phyloP scores from a whole-genome alignment of 805 yeast genomes.

The Cyberlindnera meyerae region DNA sequence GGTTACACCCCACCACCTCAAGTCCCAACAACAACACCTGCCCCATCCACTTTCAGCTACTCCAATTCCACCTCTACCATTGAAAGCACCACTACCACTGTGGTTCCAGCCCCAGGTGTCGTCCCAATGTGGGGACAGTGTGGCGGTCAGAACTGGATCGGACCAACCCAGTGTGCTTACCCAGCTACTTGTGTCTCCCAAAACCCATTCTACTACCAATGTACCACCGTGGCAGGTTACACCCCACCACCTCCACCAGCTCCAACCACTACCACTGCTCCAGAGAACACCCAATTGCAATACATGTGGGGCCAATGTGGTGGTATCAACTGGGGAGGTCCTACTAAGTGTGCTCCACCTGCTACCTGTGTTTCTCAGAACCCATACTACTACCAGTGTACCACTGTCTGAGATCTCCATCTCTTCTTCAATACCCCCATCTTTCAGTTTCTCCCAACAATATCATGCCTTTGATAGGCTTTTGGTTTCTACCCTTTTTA shows the following conservation, averaged over 20 bases:
- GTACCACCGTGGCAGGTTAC: conserved; percentile 3
- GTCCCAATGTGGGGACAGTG: neutral
- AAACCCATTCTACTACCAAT: conserved; percentile 16
- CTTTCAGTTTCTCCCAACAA: too few relatives aligned
- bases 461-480: too few relatives aligned
- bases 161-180: conserved; percentile 8
- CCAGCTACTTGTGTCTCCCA: conserved; percentile 11
- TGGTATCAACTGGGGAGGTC: conserved; percentile 9
- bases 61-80: neutral
- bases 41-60: too few relatives aligned
- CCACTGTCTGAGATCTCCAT: neutral
- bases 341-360: conserved; percentile 20
- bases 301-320: conserved; percentile 10
- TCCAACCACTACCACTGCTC: too few relatives aligned
- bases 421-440: too few relatives aligned
- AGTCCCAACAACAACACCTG: too few relatives aligned
- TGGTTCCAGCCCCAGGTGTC: neutral
- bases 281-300: neutral
- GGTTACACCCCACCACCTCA: too few relatives aligned
- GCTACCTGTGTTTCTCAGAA: conserved; percentile 21
- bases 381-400: conserved; percentile 26
- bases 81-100: neutral
- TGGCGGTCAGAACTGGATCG: too few relatives aligned
- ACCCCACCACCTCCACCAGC: too few relatives aligned
- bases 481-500: neutral